A percentile compares a stretch with the other conserved stretches of the same genome.
Evolutionary conservation across 2,329 filamentous ascomycete species (phyloP).

Genomic region (Nothopassalora personata): DNA sequence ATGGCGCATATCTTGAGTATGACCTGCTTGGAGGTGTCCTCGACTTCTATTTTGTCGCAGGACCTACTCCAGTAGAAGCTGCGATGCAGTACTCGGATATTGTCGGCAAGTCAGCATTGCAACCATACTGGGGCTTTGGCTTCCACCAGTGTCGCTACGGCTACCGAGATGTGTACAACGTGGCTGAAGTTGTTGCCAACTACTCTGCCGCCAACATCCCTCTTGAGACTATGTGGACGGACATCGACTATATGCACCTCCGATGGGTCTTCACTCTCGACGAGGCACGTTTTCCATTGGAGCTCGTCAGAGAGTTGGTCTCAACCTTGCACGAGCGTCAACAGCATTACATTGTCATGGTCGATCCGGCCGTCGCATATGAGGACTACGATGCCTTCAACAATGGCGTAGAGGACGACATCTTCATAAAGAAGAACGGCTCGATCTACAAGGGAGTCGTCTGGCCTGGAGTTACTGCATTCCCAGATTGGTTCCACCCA

Average conservation of each 20-base stretch:
- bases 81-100: slow-evolving; percentile 48
- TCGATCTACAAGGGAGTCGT: slow-evolving; percentile 59
- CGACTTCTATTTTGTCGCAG: slow-evolving; percentile 55
- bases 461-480: slow-evolving; percentile 59
- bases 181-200: slow-evolving; percentile 61
- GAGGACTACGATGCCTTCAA: slow-evolving; percentile 53
- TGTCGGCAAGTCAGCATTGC: slow-evolving; percentile 45
- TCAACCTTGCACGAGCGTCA: slow-evolving; percentile 48
- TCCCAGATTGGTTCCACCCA: slow-evolving; percentile 65
- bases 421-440: slow-evolving; percentile 55
- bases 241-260: slow-evolving; percentile 36
- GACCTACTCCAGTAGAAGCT: slow-evolving; percentile 43
- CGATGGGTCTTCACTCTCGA: slow-evolving; percentile 61
- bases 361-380: slow-evolving; percentile 59
- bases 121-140: slow-evolving; percentile 50
- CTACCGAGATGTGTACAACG: slow-evolving; percentile 55
- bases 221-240: slow-evolving; percentile 68
- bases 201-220: slow-evolving; percentile 62
- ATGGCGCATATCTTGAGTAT: slow-evolving; percentile 69
- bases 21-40: slow-evolving; percentile 71
- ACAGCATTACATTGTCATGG: slow-evolving; percentile 55
- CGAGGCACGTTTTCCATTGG: slow-evolving; percentile 56
- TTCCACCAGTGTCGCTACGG: slow-evolving; percentile 49
- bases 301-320: slow-evolving; percentile 58
- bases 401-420: slow-evolving; percentile 53